Base-by-base conservation (phyloP, 2,329 filamentous ascomycete species). In the Paecilomyces variotii region DNA sequence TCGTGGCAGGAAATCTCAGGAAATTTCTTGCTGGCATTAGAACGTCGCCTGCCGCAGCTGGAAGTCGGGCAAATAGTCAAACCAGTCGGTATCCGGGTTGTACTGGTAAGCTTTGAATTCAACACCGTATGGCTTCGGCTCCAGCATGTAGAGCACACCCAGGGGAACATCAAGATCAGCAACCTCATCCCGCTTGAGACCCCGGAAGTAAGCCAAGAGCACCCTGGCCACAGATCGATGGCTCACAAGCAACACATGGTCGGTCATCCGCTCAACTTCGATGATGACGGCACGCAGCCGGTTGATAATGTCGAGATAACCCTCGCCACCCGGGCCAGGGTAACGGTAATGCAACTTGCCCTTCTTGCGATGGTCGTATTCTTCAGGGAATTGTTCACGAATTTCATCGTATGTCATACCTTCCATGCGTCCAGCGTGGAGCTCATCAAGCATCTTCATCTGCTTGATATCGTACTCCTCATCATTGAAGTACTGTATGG, bases 281-380 rank as follows among this genome's bases (percentile, higher is more conserved):
- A 96, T 88, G 63, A 99, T 96, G 79, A 99, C 94, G 63, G 96
- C 89, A 56, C 92, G 88, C 35, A 97, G 84, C 55, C 94, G 90
- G 74, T 94, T 96, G 77, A 99, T 97, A 67, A 99, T 89, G 75
- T 97, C 93, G 10, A 99, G 84, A 69, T 99, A 99, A 30, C 93
- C 91, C 75, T 99, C 94, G 56, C 94, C 94, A 26, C 94, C 94
- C 19, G 95, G 90, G 3, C 94, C 94, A 1, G 94, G 94, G 73
- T 97, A 97, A 63, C 95, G 91, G 75, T 99, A 99, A 66, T 91
- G 89, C 56, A 99, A 85, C 78, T 99, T 99, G 78, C 97, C 89
- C 59, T 80, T 80, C 63, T 87, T 84, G 54, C 94, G 89, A 68
- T 89, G 87, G 49, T 81, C 80, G 70, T 91, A 99, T 70, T 99